Percentiles rank a stretch among this genome's conserved stretches.
Conservation (phyloP, 2,329 filamentous ascomycete species). For the Mycocentrospora acerina region DNA sequence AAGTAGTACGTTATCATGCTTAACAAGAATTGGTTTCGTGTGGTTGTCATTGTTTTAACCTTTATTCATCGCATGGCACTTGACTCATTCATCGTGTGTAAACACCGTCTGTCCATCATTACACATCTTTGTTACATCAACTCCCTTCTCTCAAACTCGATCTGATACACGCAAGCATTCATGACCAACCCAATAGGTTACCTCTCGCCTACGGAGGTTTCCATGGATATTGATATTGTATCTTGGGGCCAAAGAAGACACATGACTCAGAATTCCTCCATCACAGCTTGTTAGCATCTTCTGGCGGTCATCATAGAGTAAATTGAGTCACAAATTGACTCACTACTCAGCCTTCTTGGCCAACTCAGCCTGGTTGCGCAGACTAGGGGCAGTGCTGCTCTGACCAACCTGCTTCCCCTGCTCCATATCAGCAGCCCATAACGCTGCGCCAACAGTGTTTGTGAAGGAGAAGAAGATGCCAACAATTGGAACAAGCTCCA, state of each 20-base stretch:
- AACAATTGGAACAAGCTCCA: slow-evolving; percentile 81
- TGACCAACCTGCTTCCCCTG: slow-evolving; percentile 17
- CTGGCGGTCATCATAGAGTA: slow-evolving; percentile 1
- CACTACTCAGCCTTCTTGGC: slow-evolving; percentile 40
- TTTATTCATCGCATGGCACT: no score
- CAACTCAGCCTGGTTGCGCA: slow-evolving; percentile 39
- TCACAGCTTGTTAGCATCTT: slow-evolving; percentile 8
- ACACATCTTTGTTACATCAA: no score
- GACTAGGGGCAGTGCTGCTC: slow-evolving; percentile 37
- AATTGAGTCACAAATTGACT: slow-evolving; percentile 3
- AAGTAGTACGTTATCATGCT: no score
- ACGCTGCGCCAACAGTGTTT: slow-evolving; percentile 85
- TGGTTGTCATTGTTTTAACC: no score
- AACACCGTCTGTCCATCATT: no score
- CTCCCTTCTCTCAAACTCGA: no score
- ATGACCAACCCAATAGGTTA: slow-evolving; percentile 33
- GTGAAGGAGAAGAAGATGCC: slow-evolving; percentile 88
- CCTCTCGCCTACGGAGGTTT: slow-evolving; percentile 38
- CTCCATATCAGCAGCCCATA: slow-evolving; percentile 93
- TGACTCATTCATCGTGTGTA: no score
- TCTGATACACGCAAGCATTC: background rate
- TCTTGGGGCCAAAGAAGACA: slow-evolving; percentile 12
- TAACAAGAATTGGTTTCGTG: no score
- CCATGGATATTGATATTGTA: slow-evolving; percentile 35
- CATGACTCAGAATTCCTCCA: slow-evolving; percentile 11